These are phyloP conservation scores for Zasmidium angulare DNA, from an alignment of 2,329 filamentous ascomycete genomes.

Conservation along the genomic window DNA sequence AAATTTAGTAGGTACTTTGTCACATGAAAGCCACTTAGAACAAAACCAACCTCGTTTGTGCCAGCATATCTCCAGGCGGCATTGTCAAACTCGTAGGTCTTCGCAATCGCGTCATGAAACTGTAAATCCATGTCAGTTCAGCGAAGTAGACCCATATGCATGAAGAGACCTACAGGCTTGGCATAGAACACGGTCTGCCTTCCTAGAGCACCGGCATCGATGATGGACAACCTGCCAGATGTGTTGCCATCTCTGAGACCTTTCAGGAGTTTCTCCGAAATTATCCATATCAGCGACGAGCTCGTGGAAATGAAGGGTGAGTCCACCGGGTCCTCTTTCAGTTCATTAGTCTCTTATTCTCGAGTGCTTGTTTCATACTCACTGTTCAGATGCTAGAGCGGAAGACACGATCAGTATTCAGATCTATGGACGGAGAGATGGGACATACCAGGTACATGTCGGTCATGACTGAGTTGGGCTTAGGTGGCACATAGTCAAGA, in stretches of 20 bases:
- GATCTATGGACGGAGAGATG: neutral
- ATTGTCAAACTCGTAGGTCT: neutral
- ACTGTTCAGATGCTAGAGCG: neutral
- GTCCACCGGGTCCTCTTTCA: neutral
- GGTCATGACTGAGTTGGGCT: neutral
- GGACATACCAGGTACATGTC: neutral
- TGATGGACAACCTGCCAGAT: slow-evolving; percentile 2
- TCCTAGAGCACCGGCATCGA: slow-evolving; percentile 5
- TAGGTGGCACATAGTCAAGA: neutral
- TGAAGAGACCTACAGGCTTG: neutral
- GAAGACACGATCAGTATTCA: neutral
- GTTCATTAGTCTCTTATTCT: slow-evolving; percentile 1
- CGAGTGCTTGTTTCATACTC: neutral
- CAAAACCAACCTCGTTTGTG: neutral
- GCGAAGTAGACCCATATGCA: neutral
- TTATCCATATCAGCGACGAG: slow-evolving; percentile 5
- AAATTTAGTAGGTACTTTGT: too few species aligned
- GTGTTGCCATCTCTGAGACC: slow-evolving; percentile 1
- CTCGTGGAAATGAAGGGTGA: slow-evolving; percentile 11
- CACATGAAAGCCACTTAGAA: too few species aligned
- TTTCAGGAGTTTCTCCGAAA: slow-evolving; percentile 3
- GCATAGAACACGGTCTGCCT: slow-evolving; percentile 7
- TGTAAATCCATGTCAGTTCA: neutral
- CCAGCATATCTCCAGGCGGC: slow-evolving; percentile 12
- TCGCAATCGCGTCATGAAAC: slow-evolving; percentile 4